Evolutionary conservation across 164 flowering plant species (phyloP), one percentile per base, ranked within the genome.

Genomic region (Vitis rupestris): DNA sequence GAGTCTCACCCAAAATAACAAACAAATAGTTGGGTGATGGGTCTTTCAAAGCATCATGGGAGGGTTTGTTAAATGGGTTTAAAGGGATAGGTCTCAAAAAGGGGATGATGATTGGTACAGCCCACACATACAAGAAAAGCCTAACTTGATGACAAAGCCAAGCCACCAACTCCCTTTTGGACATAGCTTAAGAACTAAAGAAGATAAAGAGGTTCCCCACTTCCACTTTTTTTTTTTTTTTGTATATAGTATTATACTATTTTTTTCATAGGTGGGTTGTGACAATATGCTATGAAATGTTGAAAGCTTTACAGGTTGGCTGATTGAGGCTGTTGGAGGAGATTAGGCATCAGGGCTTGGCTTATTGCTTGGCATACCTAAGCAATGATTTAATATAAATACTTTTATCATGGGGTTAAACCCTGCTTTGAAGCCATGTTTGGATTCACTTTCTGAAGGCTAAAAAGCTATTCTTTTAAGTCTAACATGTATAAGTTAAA

Each of bases 101-200:
- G 19, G 63, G 51, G 75, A 3, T 14, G 10, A 64, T 72, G 70
- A 76, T 64, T 58, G 19, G 48, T 50, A 10, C 27, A 57, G 9
- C 44, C 27, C 16, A 61, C 1, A 65, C 56, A 60, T 31, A 66
- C 63, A 19, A 12, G 6, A 62, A 61, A 65, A 47, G 70, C 48
- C 54, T 63, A 67, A 53, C 72, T 70, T 70, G 66, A 64, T 67
- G 81, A 78, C 77, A 71, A 71, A 74, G 75, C 77, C 78, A 53
- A 62, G 10, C 56, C 69, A 78, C 66, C 80, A 60, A 62, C 76
- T 14, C 13, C 29, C 44, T 52, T 64, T 70, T 73, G 74, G 71
- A 63, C 67, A 60, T 10, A 60, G 7, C 75, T 16, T 16, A 61
- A 62, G 49, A 47, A 51, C 48, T 0, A 44, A 58, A 37, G 27